Evolutionary conservation across 306 rosid species (phyloP).

Genomic region (Casuarina equisetifolia): DNA sequence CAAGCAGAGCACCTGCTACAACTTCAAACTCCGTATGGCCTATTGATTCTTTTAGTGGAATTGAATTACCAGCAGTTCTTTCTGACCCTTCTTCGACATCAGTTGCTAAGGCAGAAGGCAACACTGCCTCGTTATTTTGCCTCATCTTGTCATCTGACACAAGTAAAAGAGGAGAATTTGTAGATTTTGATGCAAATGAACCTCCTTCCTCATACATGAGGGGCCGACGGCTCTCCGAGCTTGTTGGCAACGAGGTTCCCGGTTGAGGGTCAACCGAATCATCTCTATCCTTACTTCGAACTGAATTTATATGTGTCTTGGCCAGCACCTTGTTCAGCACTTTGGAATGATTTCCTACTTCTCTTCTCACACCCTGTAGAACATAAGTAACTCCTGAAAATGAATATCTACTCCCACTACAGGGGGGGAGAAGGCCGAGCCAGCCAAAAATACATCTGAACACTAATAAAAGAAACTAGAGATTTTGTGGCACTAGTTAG

Average conservation of each 20-base stretch:
- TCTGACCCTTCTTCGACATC: constrained; percentile 40
- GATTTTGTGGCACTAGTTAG: background rate
- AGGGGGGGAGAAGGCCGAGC: background rate
- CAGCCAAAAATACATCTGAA: background rate
- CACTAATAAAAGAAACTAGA: background rate
- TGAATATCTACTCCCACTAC: background rate
- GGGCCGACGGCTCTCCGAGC: constrained; percentile 34
- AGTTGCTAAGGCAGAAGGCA: constrained; percentile 28
- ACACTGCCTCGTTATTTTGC: constrained; percentile 24
- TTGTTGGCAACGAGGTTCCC: constrained; percentile 35
- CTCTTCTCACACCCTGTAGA: constrained; percentile 94
- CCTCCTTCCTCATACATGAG: constrained; percentile 42
- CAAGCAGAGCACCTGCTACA: constrained; percentile 74
- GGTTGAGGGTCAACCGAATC: constrained; percentile 41
- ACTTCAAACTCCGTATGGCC: constrained; percentile 89
- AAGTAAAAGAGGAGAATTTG: constrained; percentile 30
- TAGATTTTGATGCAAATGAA: constrained; percentile 31
- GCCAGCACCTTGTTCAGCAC: constrained; percentile 55
- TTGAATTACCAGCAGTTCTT: constrained; percentile 17
- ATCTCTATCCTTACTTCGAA: constrained; percentile 39
- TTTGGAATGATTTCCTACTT: constrained; percentile 79
- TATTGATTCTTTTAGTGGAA: constrained; percentile 59
- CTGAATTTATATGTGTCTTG: constrained; percentile 28
- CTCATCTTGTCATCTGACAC: constrained; percentile 28
- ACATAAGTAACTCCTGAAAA: background rate